Percentiles rank a stretch among this genome's conserved stretches.
phyloP scores from a whole-genome alignment of 805 yeast genomes.

The Metschnikowia kunwiensis region DNA sequence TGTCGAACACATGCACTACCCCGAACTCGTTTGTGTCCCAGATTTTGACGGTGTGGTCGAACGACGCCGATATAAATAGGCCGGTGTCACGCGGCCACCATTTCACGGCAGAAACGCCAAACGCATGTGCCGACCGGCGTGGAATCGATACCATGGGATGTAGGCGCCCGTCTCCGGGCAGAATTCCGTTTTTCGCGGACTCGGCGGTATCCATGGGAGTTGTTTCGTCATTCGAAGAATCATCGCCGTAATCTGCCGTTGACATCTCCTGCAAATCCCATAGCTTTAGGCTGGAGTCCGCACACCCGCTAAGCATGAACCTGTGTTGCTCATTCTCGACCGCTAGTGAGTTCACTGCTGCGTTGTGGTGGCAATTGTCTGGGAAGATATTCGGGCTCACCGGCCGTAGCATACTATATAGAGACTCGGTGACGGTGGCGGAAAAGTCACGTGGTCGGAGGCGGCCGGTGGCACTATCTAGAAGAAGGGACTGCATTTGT shows the following conservation, averaged over 20 bases:
- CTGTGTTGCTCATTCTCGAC: constrained; percentile 47
- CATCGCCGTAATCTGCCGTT: constrained; percentile 9
- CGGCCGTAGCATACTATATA: constrained; percentile 31
- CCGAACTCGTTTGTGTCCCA: constrained; percentile 74
- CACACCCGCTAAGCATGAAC: constrained; percentile 66
- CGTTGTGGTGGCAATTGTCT: constrained; percentile 41
- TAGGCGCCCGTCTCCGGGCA: not conserved
- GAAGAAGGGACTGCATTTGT: constrained; percentile 38
- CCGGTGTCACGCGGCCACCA: constrained; percentile 95
- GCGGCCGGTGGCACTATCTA: constrained; percentile 31
- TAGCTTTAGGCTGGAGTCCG: constrained; percentile 62
- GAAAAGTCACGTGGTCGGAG: constrained; percentile 32
- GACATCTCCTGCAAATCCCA: constrained; percentile 51
- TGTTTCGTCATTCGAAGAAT: constrained; percentile 1
- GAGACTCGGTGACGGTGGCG: constrained; percentile 35
- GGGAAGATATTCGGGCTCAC: constrained; percentile 35
- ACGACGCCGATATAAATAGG: constrained; percentile 77
- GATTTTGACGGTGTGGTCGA: constrained; percentile 69
- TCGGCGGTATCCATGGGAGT: not conserved
- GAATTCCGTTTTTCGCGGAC: constrained; percentile 12
- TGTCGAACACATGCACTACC: constrained; percentile 63
- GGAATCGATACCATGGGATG: constrained; percentile 35
- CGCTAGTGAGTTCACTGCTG: constrained; percentile 58
- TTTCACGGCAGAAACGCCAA: constrained; percentile 66
- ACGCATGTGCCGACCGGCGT: constrained; percentile 50